Percentiles rank a stretch among this genome's conserved stretches.
phyloP scores from a whole-genome alignment of 2,329 filamentous ascomycete genomes.

The Pseudogymnoascus sp. region DNA sequence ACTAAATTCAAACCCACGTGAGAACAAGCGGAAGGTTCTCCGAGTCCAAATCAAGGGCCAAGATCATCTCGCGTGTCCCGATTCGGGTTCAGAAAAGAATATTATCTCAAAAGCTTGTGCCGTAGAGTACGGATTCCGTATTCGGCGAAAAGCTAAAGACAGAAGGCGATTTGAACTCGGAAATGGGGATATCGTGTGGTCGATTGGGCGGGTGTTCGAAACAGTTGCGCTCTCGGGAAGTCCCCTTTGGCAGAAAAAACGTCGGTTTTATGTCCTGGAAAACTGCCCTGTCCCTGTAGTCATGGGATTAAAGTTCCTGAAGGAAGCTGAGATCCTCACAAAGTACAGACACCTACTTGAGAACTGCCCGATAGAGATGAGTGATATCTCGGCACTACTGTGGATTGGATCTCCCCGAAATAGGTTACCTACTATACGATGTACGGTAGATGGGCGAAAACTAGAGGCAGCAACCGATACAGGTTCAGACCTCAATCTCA shows the following conservation, averaged over 20 bases:
- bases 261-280: constrained; percentile 8
- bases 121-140: constrained; percentile 4
- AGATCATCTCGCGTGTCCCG: constrained; percentile 6
- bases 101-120: constrained; percentile 12
- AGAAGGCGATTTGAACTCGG: not conserved
- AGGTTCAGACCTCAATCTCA: constrained; percentile 3
- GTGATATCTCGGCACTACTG: not conserved
- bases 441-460: not conserved
- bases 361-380: constrained; percentile 9
- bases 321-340: not conserved
- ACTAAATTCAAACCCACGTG: not conserved
- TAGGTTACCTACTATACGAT: not conserved
- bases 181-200: not conserved
- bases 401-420: not conserved
- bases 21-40: constrained; percentile 5
- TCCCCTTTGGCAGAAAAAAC: not conserved
- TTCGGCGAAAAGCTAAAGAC: not conserved
- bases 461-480: not conserved
- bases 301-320: not conserved
- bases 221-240: not conserved
- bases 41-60: not conserved
- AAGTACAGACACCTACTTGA: constrained; percentile 14
- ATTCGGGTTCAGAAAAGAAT: constrained; percentile 12
- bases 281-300: not conserved
- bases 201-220: not conserved